phyloP scores from a whole-genome alignment of 805 yeast genomes.

The Ogataea trehaloabstinens region DNA sequence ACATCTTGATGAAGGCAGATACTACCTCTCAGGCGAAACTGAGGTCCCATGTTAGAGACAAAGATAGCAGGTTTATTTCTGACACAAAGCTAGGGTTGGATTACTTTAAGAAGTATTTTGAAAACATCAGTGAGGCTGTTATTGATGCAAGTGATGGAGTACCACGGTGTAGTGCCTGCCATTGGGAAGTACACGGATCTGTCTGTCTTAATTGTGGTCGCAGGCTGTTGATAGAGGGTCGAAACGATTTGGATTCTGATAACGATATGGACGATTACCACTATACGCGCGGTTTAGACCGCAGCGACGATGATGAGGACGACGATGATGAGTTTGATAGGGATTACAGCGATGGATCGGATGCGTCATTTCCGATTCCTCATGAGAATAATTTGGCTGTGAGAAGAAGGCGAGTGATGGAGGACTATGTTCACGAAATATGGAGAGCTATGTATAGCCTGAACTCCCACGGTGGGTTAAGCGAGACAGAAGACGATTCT shows the following conservation, averaged over 20 bases:
- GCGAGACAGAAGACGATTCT: constrained; percentile 1
- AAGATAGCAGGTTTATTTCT: constrained; percentile 34
- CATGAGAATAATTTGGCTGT: not conserved
- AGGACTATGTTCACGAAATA: not conserved
- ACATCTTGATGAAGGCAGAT: constrained; percentile 34
- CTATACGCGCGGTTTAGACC: constrained; percentile 6
- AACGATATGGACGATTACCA: constrained; percentile 5
- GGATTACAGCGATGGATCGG: not conserved
- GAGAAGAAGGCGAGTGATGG: constrained; percentile 1
- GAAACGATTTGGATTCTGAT: constrained; percentile 5
- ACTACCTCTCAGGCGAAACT: constrained; percentile 18
- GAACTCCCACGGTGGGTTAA: not conserved
- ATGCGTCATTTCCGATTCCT: not conserved
- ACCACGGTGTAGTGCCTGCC: constrained; percentile 71
- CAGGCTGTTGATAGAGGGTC: constrained; percentile 33
- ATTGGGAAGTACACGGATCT: constrained; percentile 73
- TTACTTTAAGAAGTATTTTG: constrained; percentile 51
- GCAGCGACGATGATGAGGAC: constrained; percentile 9
- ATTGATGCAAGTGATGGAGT: constrained; percentile 70
- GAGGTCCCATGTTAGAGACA: constrained; percentile 27
- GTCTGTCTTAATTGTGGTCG: constrained; percentile 69
- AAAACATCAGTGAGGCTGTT: constrained; percentile 46
- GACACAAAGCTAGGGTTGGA: constrained; percentile 34
- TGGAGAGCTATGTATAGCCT: constrained; percentile 1
- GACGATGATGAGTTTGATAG: constrained; percentile 10